Evolutionary conservation across 495 filamentous ascomycete species (phyloP), one percentile per base, ranked within the genome.

Genomic region (Daldinia childiae): DNA sequence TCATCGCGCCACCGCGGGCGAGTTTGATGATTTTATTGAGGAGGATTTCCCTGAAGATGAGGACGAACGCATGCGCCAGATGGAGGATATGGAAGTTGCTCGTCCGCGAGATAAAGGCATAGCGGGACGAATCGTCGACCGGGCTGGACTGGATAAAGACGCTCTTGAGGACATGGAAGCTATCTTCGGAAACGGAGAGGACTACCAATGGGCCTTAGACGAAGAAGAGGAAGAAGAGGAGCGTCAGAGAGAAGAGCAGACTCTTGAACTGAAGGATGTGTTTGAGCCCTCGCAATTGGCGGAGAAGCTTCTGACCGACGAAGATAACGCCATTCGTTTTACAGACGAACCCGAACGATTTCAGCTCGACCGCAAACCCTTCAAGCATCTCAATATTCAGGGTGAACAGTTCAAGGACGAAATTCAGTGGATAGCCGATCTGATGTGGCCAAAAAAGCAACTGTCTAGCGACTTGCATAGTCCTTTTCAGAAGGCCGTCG

Each of bases 1-100:
- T 74, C 79, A 86, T 75, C 76, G 83, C 82, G 78, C 82, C n/a
- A 79, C 87, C 52, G 87, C 87, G 26, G 92, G 97, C 76, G 95
- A 99, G 76, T 94, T 98, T 75, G 95, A 92, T 58, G 95, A 94
- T 76, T 99, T 99, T 81, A 99, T 99, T 74, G 95, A 98, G 74
- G 93, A 97, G 68, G 95, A 98, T 71, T 94, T 91, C 60, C 91
- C 94, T 41, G 93, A 93, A 64, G 94, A 97, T 66, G 93, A 95
- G 61, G 93, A 87, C 43, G 88, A 95, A 71, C 83, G 86, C 19
- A 89, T 90, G 57, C 89, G 87, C 50, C 87, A 92, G 64, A 89
- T 91, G 58, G 95, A 98, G 74, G 95, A 98, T 67, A 85, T 89
- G 73, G 95, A 97, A 72, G 92, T 98, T 64, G 90, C 90, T 61